Conservation (phyloP, 371 early-diverging fungal genomes). For the Massospora cicadina region DNA sequence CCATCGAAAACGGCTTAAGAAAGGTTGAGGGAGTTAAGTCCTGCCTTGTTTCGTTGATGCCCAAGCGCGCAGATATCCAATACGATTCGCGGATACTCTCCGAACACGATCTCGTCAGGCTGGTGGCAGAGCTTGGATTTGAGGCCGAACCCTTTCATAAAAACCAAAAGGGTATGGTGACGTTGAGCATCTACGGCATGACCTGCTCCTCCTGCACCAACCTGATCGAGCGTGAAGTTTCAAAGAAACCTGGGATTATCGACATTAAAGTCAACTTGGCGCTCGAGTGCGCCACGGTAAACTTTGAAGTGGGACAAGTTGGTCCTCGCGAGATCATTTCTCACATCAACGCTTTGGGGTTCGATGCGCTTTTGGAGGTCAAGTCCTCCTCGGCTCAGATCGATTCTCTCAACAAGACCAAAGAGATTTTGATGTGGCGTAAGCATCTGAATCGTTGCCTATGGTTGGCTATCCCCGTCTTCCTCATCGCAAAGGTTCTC, state of each 20-base stretch:
- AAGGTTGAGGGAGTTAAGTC: constrained; percentile 24
- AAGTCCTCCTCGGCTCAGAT: constrained; percentile 50
- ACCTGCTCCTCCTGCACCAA: constrained; percentile 65
- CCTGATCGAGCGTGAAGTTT: constrained; percentile 48
- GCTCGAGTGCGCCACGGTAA: constrained; percentile 46
- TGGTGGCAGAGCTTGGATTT: constrained; percentile 69
- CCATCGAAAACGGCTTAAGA: constrained; percentile 43
- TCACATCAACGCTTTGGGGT: constrained; percentile 64
- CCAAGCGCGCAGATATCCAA: constrained; percentile 63
- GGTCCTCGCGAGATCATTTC: constrained; percentile 68
- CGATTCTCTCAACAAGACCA: constrained; percentile 72
- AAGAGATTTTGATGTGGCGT: constrained; percentile 73
- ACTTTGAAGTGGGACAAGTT: constrained; percentile 33
- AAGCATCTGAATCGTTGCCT: constrained; percentile 35
- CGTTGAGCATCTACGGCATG: constrained; percentile 81
- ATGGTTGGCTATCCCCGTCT: constrained; percentile 61
- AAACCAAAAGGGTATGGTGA: constrained; percentile 21
- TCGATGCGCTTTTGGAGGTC: constrained; percentile 58
- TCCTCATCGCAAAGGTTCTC: constrained; percentile 66
- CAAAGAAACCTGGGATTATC: constrained; percentile 35
- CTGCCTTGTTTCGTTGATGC: constrained; percentile 46
- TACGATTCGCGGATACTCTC: constrained; percentile 18
- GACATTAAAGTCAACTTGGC: constrained; percentile 53
- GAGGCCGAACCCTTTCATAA: constrained; percentile 31
- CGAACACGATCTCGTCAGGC: constrained; percentile 27